A percentile compares a stretch with the other conserved stretches of the same genome.
Conservation (phyloP, 1,284 basidiomycete genomes). For the Leccinum solheimii region DNA sequence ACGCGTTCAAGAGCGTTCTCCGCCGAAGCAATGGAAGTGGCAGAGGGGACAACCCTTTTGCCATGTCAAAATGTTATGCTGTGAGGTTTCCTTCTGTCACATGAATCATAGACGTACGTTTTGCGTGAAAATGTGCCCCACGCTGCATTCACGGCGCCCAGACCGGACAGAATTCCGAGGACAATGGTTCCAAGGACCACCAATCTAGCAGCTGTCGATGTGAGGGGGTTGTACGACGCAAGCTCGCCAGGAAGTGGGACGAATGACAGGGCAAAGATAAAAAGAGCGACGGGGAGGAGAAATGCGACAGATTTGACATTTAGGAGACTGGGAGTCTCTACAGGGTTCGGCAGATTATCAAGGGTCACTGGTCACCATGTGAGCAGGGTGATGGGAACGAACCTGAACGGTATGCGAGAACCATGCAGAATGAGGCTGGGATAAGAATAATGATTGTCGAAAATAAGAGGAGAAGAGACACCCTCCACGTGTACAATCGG, state of each 20-base stretch:
- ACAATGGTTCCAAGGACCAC: conserved; percentile 73
- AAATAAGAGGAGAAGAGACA: conserved; percentile 60
- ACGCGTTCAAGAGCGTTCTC: conserved; percentile 37
- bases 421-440: conserved; percentile 59
- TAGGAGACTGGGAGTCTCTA: conserved; percentile 29
- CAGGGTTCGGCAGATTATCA: conserved; percentile 3
- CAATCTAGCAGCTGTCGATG: conserved; percentile 57
- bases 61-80: conserved; percentile 19
- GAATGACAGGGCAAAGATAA: conserved; percentile 60
- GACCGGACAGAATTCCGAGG: conserved; percentile 71
- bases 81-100: conserved; percentile 5
- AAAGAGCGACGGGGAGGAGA: conserved; percentile 50
- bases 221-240: conserved; percentile 42
- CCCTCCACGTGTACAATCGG: conserved; percentile 63
- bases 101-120: conserved; percentile 28
- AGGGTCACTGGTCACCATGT: neutral
- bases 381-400: neutral
- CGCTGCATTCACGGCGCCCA: conserved; percentile 67
- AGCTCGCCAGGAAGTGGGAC: conserved; percentile 63
- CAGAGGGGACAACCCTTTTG: conserved; percentile 23
- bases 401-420: conserved; percentile 50
- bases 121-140: conserved; percentile 46
- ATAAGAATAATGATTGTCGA: conserved; percentile 57
- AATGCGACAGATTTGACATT: conserved; percentile 25
- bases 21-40: conserved; percentile 31